Base-by-base conservation (phyloP, 2,329 filamentous ascomycete genomes). In the Plenodomus lindquistii region DNA sequence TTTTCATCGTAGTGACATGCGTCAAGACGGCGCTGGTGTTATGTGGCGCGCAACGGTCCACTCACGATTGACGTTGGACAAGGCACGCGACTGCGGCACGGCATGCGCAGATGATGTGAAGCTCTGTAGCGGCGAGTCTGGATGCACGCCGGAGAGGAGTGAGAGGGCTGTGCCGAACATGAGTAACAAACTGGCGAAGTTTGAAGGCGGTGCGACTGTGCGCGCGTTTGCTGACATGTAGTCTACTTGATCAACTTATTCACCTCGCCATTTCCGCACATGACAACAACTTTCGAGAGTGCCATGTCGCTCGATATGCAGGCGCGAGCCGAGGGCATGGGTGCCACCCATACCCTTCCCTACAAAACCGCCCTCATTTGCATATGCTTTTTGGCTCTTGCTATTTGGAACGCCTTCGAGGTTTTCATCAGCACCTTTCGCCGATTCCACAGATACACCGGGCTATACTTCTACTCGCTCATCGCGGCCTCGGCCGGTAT, bases 371-470 rank as follows among this genome's bases (percentile, higher is more conserved):
- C 52, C 13, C 52, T 55, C 22, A 6, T 48, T n/a, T 34, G 52
- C 37, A 46, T 47, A 4, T 47, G 48, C 36, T 64, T 62, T 19
- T 37, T 54, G 7, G 44, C 47, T 4, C 45, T 62, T 36, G 57
- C 57, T 24, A 44, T 52, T 38, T 63, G 54, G 42, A 54, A 62
- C 40, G 47, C 53, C 13, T 29, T 55, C 16, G 61, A 64, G 45
- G 48, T 64, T 15, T 44, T 45, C 17, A 29, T 59, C 41, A 46
- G 42, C 15, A 61, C 59, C 21, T 53, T 58, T 37, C 35, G 42
- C 3, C 31, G 38, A 24, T 64, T 64, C 42, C 55, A 48, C 18
- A 31, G 38, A 7, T 44, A 39, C 31, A 35, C 34, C 19, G 55
- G 57, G 6, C 36, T 56, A 3, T 60, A 60, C 41, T 60, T 54